phyloP scores from a whole-genome alignment of 164 flowering plant species.

The Aristolochia contorta region DNA sequence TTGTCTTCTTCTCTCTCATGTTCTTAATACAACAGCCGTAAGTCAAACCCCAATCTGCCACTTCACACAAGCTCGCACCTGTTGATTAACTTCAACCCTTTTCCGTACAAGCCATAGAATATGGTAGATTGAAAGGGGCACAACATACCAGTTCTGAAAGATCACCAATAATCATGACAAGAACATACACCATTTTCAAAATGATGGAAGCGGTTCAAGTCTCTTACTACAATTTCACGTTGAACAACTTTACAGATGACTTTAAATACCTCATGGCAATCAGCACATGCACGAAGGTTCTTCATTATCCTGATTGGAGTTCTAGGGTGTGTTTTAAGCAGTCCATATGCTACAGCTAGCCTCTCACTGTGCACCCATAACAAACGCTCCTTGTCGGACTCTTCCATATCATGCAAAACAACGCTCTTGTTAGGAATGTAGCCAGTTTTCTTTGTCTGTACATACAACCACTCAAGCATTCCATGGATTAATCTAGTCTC shows the following conservation, averaged over 20 bases:
- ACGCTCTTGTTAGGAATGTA: conserved; percentile 48
- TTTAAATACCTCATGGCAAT: conserved; percentile 73
- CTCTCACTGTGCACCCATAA: conserved; percentile 89
- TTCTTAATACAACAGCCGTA: no score
- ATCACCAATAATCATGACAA: conserved; percentile 92
- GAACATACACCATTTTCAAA: conserved; percentile 70
- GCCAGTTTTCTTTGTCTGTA: conserved; percentile 45
- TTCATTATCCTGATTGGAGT: conserved; percentile 66
- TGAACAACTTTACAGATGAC: conserved; percentile 47
- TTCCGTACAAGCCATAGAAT: no score
- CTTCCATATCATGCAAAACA: conserved; percentile 63
- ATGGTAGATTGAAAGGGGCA: no score
- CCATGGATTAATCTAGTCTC: conserved; percentile 51
- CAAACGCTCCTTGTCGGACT: conserved; percentile 59
- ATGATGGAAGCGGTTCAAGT: conserved; percentile 91
- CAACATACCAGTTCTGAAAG: neutral
- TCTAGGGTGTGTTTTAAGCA: conserved; percentile 42
- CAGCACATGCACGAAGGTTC: conserved; percentile 71
- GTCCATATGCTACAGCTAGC: conserved; percentile 70
- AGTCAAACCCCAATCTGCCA: no score
- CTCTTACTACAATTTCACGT: conserved; percentile 69
- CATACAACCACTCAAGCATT: conserved; percentile 67
- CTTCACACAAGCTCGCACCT: no score
- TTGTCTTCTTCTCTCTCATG: no score
- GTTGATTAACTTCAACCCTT: no score